Evolutionary conservation across 2,329 filamentous ascomycete species (phyloP).

Genomic region (Nannizzia gypsea): DNA sequence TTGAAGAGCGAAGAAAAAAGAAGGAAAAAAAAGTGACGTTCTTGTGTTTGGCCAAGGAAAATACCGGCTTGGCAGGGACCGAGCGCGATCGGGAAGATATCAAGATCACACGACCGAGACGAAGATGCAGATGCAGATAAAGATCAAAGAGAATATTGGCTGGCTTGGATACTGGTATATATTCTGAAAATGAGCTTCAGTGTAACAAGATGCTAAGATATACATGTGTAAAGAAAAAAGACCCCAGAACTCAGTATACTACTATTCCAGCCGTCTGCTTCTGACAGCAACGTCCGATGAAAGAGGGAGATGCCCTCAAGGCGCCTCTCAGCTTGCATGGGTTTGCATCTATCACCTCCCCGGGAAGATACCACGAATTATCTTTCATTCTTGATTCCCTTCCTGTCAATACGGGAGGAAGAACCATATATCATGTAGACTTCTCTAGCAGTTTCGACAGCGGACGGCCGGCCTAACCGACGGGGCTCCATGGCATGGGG

Average conservation of each 20-base stretch:
- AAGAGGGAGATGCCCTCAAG: not conserved
- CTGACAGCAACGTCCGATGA: not conserved
- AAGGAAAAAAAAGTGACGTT: not conserved
- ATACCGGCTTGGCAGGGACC: not conserved
- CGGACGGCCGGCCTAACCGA: slow-evolving; percentile 46
- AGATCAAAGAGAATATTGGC: not conserved
- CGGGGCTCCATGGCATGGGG: slow-evolving; percentile 92
- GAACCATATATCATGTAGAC: not conserved
- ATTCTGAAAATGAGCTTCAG: not conserved
- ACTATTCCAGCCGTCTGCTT: not conserved
- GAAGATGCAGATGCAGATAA: no score
- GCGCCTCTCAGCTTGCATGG: not conserved
- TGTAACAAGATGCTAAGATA: not conserved
- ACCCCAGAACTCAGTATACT: not conserved
- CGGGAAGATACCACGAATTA: not conserved
- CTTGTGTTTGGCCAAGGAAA: not conserved
- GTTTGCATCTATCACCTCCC: not conserved
- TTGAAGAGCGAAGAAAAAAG: not conserved
- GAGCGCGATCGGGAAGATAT: not conserved
- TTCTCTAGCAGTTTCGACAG: not conserved
- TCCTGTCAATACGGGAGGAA: no score
- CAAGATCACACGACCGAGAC: not conserved
- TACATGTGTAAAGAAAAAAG: not conserved
- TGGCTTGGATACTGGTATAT: not conserved
- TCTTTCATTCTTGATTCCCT: not conserved